Evolutionary conservation across 2,329 filamentous ascomycete species (phyloP), one percentile per base, ranked within the genome.

Genomic region (Phaeosphaeriaceae sp.): DNA sequence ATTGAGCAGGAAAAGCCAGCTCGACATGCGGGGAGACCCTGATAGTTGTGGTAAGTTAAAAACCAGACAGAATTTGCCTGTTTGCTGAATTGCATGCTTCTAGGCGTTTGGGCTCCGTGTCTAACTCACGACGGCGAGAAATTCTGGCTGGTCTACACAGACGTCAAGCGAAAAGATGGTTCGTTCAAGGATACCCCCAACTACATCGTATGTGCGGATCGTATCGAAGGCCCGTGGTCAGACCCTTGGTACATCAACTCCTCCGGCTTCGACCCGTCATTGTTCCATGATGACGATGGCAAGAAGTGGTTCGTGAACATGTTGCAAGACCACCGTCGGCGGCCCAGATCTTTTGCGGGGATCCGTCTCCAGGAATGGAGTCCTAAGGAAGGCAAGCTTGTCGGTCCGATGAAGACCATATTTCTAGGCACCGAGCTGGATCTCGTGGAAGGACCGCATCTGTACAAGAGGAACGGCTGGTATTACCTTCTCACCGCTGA

Each of bases 121-220:
- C 79, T 89, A 20, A 85, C 83, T 0, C 85, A 89, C 62, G 86
- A 88, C 61, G 86, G 85, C 47, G 78, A 83, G 2, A 82, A 77
- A 53, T 89, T 88, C 74, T 89, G 83, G 81, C 82, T 89, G 5
- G 86, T 89, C 1, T 89, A 87, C 71, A 88, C 86, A 1, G 86
- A 89, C 65, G 86, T 89, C 17, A 89, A 88, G 76, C 85, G 87
- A 62, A 89, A 89, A 70, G 87, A 89, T 63, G 87, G 87, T 13
- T 85, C 83, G 2, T 88, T 88, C 80, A 88, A 87, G 70, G 86
- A 88, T 65, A 82, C 85, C 1, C 86, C 84, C 62, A 89, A 88
- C 49, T 89, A 88, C 68, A 88, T 89, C 57, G 83, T 89, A 53
- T 83, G 81, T 13, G 67, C 73, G 11, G 65, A 70, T 0, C 64